Evolutionary conservation across 2,329 filamentous ascomycete genomes (phyloP).

Genomic region (Beauveria sp.): DNA sequence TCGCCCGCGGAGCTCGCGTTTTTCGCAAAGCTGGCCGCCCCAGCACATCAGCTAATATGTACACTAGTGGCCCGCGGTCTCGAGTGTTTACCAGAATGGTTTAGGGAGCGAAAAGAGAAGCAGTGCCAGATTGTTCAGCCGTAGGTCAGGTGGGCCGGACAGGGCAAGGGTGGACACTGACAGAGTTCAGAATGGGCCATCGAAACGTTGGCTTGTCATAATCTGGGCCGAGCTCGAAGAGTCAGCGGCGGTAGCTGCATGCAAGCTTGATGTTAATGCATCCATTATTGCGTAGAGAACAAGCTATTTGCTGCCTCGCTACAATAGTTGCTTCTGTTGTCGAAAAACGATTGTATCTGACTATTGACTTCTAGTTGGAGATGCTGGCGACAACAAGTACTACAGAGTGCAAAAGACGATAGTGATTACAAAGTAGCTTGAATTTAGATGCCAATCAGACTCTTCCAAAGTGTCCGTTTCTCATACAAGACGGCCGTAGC

Average conservation of each 20-base stretch:
- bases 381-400: no score
- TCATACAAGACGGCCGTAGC: neutral
- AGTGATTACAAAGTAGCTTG: neutral
- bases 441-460: neutral
- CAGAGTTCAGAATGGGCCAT: neutral
- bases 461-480: neutral
- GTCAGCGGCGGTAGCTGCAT: neutral
- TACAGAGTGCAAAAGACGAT: neutral
- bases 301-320: neutral
- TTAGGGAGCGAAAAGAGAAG: neutral
- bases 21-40: neutral
- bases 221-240: neutral
- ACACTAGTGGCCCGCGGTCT: no score
- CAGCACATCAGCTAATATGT: neutral
- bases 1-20: neutral
- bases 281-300: neutral
- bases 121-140: no score
- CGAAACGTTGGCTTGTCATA: neutral
- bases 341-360: neutral
- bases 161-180: neutral
- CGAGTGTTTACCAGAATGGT: neutral
- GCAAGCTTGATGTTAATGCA: neutral
- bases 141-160: no score
- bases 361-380: no score
- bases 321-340: neutral